Evolutionary conservation across 345 rosid genomes (phyloP).

Genomic region (Arabis alpina): DNA sequence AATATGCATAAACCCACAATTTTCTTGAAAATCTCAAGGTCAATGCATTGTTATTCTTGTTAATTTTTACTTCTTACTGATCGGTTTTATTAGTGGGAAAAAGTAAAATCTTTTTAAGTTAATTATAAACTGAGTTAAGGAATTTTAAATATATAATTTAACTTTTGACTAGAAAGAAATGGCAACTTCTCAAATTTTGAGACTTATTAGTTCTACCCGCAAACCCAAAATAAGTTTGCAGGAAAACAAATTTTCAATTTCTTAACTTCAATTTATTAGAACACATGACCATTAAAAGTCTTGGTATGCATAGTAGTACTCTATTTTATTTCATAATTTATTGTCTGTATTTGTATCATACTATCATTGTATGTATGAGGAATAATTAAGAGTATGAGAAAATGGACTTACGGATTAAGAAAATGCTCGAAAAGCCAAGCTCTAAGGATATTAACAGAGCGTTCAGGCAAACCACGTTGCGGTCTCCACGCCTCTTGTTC

Average conservation of each 20-base stretch:
- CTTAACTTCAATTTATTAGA: neutral
- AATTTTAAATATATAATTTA: neutral
- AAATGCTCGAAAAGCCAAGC: slow-evolving; percentile 99
- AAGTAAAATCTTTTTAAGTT: neutral
- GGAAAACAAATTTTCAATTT: neutral
- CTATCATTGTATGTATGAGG: neutral
- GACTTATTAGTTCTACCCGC: neutral
- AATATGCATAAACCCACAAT: neutral
- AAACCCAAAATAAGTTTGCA: neutral
- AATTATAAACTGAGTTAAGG: neutral
- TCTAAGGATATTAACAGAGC: slow-evolving; percentile 91
- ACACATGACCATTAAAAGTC: neutral
- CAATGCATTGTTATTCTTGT: slow-evolving; percentile 3
- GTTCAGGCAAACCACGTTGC: slow-evolving; percentile 94
- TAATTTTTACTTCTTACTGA: slow-evolving; percentile 5
- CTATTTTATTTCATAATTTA: neutral
- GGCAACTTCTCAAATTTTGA: neutral
- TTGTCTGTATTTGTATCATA: neutral
- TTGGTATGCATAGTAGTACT: slow-evolving; percentile 7
- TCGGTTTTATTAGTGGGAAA: neutral
- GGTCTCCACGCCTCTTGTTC: slow-evolving; percentile 99
- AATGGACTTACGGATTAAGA: slow-evolving; percentile 85
- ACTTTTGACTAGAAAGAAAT: neutral
- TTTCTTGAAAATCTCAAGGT: slow-evolving; percentile 1
- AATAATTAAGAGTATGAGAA: slow-evolving; percentile 10